These are phyloP conservation scores for Pseudisothecium myosuroides DNA, from an alignment of 225 moss, liverwort and hornwort species.

Conservation along the genomic window DNA sequence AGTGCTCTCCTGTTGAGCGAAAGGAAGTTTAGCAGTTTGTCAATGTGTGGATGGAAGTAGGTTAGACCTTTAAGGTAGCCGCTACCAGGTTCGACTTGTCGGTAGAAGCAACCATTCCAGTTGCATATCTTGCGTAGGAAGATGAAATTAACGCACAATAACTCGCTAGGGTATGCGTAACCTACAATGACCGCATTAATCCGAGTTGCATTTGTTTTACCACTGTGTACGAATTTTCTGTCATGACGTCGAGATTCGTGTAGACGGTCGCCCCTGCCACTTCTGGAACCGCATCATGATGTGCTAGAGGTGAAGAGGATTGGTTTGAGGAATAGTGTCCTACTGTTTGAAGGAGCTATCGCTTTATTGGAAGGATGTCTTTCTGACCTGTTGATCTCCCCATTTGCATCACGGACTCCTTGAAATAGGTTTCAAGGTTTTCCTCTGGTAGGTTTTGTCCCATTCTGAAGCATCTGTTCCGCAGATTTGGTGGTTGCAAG, in stretches of 20 bases:
- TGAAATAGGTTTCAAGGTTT: not conserved
- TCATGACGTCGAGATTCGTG: not conserved
- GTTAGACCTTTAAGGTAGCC: not conserved
- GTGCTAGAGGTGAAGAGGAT: not conserved
- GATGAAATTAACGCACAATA: not conserved
- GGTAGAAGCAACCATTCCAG: not conserved
- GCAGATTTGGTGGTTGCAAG: slow-evolving; percentile 99
- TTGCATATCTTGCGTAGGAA: not conserved
- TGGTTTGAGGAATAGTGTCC: not conserved
- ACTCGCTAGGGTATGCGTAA: not conserved
- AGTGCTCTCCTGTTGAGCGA: not conserved
- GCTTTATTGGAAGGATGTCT: not conserved
- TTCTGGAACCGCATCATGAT: not conserved
- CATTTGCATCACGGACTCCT: not conserved
- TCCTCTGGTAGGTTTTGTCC: not conserved
- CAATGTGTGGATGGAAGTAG: not conserved
- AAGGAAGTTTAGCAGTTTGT: not conserved
- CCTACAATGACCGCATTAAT: not conserved
- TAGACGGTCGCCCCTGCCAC: not conserved
- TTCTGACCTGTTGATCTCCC: not conserved
- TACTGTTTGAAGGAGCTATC: not conserved
- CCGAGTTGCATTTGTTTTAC: not conserved
- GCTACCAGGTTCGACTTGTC: not conserved
- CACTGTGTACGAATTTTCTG: not conserved
- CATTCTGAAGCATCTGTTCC: not conserved